Evolutionary conservation across 2,329 filamentous ascomycete genomes (phyloP).

Genomic region (Anisogramma anomala): DNA sequence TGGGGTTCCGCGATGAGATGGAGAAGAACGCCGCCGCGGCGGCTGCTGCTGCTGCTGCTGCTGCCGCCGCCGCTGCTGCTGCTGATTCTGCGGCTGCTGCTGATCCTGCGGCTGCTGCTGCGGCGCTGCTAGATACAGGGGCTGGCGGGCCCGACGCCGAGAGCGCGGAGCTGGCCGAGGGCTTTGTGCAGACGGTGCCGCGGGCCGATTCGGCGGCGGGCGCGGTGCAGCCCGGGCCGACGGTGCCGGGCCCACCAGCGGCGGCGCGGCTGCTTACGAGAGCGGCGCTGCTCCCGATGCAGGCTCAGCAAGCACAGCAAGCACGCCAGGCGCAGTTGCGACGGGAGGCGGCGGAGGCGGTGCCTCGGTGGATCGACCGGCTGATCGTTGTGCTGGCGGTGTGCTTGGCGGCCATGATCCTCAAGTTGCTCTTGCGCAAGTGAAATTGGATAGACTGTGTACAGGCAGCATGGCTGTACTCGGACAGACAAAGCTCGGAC

Average conservation of each 20-base stretch:
- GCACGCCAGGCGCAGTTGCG: conserved; percentile 8
- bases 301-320: conserved; percentile 4
- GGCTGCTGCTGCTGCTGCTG: conserved; percentile 5
- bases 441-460: background rate
- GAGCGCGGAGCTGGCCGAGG: conserved; percentile 42
- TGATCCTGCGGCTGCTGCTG: background rate
- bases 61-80: background rate
- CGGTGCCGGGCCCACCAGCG: conserved; percentile 24
- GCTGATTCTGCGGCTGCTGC: conserved; percentile 6
- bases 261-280: conserved; percentile 23
- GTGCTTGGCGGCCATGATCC: conserved; percentile 57
- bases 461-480: background rate
- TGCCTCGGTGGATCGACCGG: conserved; percentile 69
- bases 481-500: background rate
- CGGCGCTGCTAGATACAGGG: too few species aligned
- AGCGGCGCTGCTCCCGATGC: conserved; percentile 23
- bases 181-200: conserved; percentile 42
- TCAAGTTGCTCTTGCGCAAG: conserved; percentile 35
- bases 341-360: conserved; percentile 36
- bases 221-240: conserved; percentile 19
- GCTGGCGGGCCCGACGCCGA: too few species aligned
- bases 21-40: conserved; percentile 25
- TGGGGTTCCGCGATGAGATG: conserved; percentile 67
- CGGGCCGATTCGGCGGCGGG: conserved; percentile 15
- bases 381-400: conserved; percentile 64